phyloP scores from a whole-genome alignment of 768 basidiomycete genomes.

The Boletus insuetus region DNA sequence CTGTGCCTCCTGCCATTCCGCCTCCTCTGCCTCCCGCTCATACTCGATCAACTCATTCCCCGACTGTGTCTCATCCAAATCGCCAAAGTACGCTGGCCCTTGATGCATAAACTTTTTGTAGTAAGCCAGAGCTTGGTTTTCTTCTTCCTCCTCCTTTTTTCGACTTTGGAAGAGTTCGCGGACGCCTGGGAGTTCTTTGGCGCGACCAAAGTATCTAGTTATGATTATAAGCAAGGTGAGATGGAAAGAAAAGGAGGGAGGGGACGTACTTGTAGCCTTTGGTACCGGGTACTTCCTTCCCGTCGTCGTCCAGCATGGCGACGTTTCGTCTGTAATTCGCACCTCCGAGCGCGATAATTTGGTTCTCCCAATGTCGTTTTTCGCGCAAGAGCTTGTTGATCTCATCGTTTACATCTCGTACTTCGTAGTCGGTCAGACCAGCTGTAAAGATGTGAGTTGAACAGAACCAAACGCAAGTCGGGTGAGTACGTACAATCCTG shows the following conservation, averaged over 20 bases:
- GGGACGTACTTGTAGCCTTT: slow-evolving; percentile 89
- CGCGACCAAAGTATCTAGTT: slow-evolving; percentile 90
- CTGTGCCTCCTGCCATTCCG: slow-evolving; percentile 69
- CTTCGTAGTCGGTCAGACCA: slow-evolving; percentile 92
- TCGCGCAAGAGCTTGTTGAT: slow-evolving; percentile 95
- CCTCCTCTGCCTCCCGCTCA: slow-evolving; percentile 70
- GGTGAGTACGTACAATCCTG: slow-evolving; percentile 71
- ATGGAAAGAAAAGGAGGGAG: background rate
- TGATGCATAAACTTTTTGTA: slow-evolving; percentile 90
- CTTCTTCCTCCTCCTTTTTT: slow-evolving; percentile 86
- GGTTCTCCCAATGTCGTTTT: slow-evolving; percentile 97
- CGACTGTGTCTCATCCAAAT: slow-evolving; percentile 67
- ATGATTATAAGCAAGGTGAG: background rate
- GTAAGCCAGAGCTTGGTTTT: slow-evolving; percentile 68
- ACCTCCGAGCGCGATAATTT: slow-evolving; percentile 93
- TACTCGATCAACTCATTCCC: slow-evolving; percentile 65
- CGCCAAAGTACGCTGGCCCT: slow-evolving; percentile 87
- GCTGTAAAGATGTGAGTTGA: slow-evolving; percentile 43
- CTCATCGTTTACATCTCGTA: slow-evolving; percentile 94
- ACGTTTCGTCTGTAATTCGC: slow-evolving; percentile 95
- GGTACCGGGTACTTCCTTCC: slow-evolving; percentile 93
- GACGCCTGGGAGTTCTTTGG: slow-evolving; percentile 93
- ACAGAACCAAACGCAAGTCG: too few relatives aligned
- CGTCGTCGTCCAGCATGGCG: slow-evolving; percentile 92
- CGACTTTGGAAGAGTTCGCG: slow-evolving; percentile 89